A percentile compares a stretch with the other conserved stretches of the same genome.
phyloP scores from a whole-genome alignment of 352 stramenopile genomes.

The Elongisporangium prolatum region DNA sequence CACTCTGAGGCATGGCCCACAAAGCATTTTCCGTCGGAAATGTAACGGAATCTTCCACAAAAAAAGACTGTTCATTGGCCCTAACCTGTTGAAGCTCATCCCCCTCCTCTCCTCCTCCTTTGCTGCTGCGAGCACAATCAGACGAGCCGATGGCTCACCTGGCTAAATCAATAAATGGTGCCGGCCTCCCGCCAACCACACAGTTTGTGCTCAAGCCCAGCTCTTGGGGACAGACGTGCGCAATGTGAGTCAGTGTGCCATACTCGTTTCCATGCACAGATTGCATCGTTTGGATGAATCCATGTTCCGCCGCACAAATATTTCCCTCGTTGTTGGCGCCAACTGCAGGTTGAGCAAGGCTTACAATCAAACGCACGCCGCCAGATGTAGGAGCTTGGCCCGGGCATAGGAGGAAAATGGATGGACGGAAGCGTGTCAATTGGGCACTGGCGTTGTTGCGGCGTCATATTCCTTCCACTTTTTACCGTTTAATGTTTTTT shows the following conservation, averaged over 20 bases:
- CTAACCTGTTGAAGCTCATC: neutral
- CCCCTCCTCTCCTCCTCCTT: neutral
- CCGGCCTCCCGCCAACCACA: neutral
- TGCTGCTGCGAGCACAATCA: neutral
- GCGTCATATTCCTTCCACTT: neutral
- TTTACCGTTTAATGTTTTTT: neutral
- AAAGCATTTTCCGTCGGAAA: slow-evolving; percentile 5
- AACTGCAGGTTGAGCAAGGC: neutral
- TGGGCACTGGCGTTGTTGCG: neutral
- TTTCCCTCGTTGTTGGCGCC: neutral
- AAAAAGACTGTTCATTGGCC: slow-evolving; percentile 5
- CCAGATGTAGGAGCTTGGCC: neutral
- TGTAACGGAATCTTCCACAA: slow-evolving; percentile 35
- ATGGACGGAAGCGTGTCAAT: neutral
- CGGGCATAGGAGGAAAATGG: neutral
- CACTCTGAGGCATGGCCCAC: no score
- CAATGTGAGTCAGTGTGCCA: neutral
- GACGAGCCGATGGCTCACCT: neutral
- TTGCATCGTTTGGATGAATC: neutral
- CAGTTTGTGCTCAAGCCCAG: neutral
- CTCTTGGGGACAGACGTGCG: neutral
- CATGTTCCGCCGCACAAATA: neutral
- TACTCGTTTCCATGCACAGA: neutral
- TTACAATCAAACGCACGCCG: neutral
- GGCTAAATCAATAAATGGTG: neutral